Evolutionary conservation across 2,329 filamentous ascomycete species (phyloP).

Genomic region (Ceratocystis cubensis): DNA sequence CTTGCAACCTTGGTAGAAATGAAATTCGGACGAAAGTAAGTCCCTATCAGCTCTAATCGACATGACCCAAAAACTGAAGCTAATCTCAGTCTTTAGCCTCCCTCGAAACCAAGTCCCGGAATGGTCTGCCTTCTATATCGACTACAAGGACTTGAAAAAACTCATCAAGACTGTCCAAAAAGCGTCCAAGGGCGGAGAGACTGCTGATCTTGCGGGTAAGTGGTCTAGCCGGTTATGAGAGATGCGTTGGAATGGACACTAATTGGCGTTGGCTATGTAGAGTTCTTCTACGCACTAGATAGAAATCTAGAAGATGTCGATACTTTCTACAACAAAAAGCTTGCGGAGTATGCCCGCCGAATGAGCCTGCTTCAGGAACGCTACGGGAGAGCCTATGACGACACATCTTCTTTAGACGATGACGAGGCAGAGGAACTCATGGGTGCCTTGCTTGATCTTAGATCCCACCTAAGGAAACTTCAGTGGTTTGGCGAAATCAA

Average conservation of each 20-base stretch:
- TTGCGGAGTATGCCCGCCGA: slow-evolving; percentile 68
- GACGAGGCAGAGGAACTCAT: slow-evolving; percentile 88
- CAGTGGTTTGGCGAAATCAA: slow-evolving; percentile 99
- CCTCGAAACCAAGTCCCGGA: slow-evolving; percentile 76
- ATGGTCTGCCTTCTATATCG: slow-evolving; percentile 73
- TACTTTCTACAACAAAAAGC: slow-evolving; percentile 93
- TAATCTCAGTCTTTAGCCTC: slow-evolving; percentile 38
- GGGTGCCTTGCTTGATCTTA: slow-evolving; percentile 76
- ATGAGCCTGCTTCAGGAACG: slow-evolving; percentile 77
- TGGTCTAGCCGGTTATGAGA: slow-evolving; percentile 23
- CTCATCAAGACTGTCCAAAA: slow-evolving; percentile 71
- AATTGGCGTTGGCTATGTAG: slow-evolving; percentile 36
- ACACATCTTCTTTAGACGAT: slow-evolving; percentile 60
- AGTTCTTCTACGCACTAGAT: slow-evolving; percentile 93
- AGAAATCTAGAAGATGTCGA: slow-evolving; percentile 96
- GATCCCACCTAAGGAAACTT: slow-evolving; percentile 76
- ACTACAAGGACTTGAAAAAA: slow-evolving; percentile 89
- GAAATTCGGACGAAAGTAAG: slow-evolving; percentile 53
- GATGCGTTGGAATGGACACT: not conserved
- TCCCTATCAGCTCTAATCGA: slow-evolving; percentile 15
- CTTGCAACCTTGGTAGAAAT: slow-evolving; percentile 28
- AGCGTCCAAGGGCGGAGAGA: slow-evolving; percentile 53
- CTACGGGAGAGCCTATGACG: slow-evolving; percentile 63
- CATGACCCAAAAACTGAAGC: not conserved
- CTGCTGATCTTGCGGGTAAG: slow-evolving; percentile 77